phyloP scores from a whole-genome alignment of 768 basidiomycete genomes.

The Suillus subluteus region DNA sequence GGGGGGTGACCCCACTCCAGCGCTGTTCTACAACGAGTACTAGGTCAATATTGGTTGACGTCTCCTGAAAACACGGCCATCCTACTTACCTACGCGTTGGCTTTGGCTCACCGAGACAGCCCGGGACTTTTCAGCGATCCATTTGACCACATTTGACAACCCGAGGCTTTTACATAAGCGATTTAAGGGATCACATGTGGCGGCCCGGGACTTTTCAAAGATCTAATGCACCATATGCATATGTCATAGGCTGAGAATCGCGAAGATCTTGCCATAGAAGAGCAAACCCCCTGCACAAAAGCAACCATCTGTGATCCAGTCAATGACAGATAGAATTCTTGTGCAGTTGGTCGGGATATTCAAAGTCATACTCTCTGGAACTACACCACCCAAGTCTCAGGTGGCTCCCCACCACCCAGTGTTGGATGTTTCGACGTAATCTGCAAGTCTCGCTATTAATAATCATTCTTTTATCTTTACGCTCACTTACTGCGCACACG shows the following conservation, averaged over 20 bases:
- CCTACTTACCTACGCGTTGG: background rate
- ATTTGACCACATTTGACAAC: background rate
- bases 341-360: background rate
- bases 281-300: too few species aligned
- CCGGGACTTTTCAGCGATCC: background rate
- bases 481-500: too few species aligned
- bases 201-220: too few species aligned
- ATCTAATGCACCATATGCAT: background rate
- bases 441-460: too few species aligned
- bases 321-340: too few species aligned
- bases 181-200: background rate
- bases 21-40: too few species aligned
- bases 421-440: too few species aligned
- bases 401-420: background rate
- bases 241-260: background rate
- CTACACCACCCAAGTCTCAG: conserved; percentile 9
- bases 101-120: background rate
- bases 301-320: too few species aligned
- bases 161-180: too few species aligned
- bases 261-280: background rate
- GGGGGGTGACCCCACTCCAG: background rate
- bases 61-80: background rate
- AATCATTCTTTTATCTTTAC: too few species aligned
- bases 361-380: background rate
- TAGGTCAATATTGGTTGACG: too few species aligned